Percentiles rank a stretch among this genome's conserved stretches.
phyloP scores from a whole-genome alignment of 192 early-diverging fungal species.

The Coemansia sp. region DNA sequence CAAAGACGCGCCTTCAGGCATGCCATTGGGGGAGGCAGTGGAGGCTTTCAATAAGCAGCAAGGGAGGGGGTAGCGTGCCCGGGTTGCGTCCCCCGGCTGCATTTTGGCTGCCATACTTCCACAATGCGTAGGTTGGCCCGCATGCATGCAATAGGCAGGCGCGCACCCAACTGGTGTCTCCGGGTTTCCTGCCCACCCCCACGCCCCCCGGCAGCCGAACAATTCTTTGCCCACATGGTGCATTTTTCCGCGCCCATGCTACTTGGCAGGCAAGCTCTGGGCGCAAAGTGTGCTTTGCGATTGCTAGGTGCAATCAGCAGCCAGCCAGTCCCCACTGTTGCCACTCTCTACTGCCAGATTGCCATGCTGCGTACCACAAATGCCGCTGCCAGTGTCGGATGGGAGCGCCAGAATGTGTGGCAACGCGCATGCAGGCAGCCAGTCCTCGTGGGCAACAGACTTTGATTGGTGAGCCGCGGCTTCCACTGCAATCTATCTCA shows the following conservation, averaged over 20 bases:
- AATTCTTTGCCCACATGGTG: not conserved
- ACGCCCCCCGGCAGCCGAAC: not conserved
- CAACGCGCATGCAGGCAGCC: not conserved
- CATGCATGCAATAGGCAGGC: not conserved
- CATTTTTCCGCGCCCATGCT: slow-evolving; percentile 1
- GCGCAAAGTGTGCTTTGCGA: not conserved
- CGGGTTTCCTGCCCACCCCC: not conserved
- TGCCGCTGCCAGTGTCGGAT: not conserved
- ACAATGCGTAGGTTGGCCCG: not conserved
- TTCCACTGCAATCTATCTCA: not conserved
- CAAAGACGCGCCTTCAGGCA: not conserved
- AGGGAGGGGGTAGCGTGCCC: not conserved
- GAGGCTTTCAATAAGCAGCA: not conserved
- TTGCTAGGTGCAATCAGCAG: not conserved
- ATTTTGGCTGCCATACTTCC: not conserved
- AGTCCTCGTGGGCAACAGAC: not conserved
- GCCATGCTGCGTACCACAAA: not conserved
- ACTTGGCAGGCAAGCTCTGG: not conserved
- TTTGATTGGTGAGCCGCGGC: not conserved
- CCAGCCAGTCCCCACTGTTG: not conserved
- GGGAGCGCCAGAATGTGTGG: not conserved
- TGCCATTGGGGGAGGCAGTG: slow-evolving; percentile 4
- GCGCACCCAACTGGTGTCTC: not conserved
- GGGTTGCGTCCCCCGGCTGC: not conserved
- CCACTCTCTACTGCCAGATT: not conserved